Percentiles rank a stretch among this genome's conserved stretches.
These are phyloP conservation scores for Globisporangium polare DNA, from an alignment of 352 stramenopile genomes.

Conservation along the genomic window DNA sequence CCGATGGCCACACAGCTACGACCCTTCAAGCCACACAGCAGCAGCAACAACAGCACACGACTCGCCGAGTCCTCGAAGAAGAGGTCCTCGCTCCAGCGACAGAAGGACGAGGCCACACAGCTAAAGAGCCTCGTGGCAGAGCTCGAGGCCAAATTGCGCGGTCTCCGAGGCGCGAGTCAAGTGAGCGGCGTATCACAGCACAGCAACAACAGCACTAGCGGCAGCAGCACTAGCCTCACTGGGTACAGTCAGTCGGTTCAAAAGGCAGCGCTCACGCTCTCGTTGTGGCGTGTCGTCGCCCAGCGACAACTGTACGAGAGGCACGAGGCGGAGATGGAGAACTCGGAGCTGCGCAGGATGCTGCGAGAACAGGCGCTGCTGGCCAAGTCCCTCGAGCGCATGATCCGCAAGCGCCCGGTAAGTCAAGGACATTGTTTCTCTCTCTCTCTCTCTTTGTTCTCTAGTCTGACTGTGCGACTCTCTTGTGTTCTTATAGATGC, in stretches of 20 bases:
- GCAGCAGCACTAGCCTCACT: background rate
- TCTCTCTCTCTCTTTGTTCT: background rate
- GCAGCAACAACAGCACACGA: background rate
- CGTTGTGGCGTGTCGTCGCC: conserved; percentile 5
- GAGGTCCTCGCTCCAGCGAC: conserved; percentile 7
- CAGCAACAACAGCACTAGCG: no score
- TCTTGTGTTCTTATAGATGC: background rate
- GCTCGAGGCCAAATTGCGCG: background rate
- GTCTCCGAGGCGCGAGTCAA: background rate
- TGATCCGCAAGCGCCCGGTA: conserved; percentile 8
- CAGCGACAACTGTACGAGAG: conserved; percentile 1
- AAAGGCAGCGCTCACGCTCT: background rate
- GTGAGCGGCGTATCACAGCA: background rate
- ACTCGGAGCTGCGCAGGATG: background rate
- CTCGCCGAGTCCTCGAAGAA: background rate
- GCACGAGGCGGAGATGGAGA: conserved; percentile 2
- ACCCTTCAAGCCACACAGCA: no score
- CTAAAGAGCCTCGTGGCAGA: background rate
- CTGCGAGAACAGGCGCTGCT: conserved; percentile 7
- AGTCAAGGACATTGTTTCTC: background rate
- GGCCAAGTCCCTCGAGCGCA: conserved; percentile 8
- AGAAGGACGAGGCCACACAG: conserved; percentile 8
- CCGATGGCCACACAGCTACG: background rate
- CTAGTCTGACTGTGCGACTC: background rate
- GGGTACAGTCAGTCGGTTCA: background rate